Base-by-base conservation (phyloP, 2,329 filamentous ascomycete genomes). In the Venturia carpophila region DNA sequence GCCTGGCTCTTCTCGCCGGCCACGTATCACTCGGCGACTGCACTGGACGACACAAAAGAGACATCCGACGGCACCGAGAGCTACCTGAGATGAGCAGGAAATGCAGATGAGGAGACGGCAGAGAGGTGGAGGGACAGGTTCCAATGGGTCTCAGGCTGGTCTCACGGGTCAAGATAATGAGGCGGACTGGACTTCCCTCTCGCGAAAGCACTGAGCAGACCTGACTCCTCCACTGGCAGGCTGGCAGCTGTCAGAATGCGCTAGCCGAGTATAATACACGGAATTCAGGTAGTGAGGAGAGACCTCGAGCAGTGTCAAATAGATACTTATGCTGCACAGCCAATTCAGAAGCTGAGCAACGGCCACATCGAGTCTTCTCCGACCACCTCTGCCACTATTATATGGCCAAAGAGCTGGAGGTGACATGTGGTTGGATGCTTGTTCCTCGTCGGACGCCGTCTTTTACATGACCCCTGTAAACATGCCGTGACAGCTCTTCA, bases 51-150 rank as follows among this genome's bases (percentile, higher is more conserved):
- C 27, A 56, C 49, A 13, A n/a, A 3, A 11, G 15, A 37, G 30
- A 58, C 52, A 58, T 58, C 52, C 52, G 52, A 37, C 52, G 7
- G 5, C 30, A 37, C 30, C 27, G 52, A 37, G 30, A 19, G 17
- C n/a, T 15, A n/a, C 6, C 19, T 37, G 52, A n/a, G 52, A 58
- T 11, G 52, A n/a, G 52, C 37, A 58, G 52, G 52, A 58, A 58
- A 58, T 37, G 52, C 30, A 58, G 27, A 39, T n/a, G 2, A 58
- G 21, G 30, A 47, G 17, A 55, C 17, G n/a, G 52, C 37, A 27
- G 27, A 13, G 30, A 58, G 30, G 52, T 34, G 7, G 39, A 11
- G 4, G 10, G 39, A 41, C 9, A 41, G n/a, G n/a, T n/a, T n/a
- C n/a, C 9, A 27, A 39, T 55, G 52, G 30, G 2, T 9, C 30